Percentiles rank a stretch among this genome's conserved stretches.
Conservation (phyloP, 257 asterid species). For the Rubia yunnanensis region DNA sequence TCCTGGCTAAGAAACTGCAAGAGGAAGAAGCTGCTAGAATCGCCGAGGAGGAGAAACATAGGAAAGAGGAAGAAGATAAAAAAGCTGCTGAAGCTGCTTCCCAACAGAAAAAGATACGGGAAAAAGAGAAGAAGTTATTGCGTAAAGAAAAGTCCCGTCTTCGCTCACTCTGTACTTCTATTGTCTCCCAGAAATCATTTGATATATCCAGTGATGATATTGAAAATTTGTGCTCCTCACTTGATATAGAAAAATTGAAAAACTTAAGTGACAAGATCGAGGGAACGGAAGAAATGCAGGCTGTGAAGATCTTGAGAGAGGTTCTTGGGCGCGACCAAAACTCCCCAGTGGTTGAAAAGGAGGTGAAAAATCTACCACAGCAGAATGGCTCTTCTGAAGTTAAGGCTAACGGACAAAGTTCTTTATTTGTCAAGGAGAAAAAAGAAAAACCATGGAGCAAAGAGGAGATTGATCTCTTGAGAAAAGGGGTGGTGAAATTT, state of each 20-base stretch:
- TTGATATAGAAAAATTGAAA: constrained; percentile 66
- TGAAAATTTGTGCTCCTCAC: constrained; percentile 60
- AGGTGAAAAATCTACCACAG: constrained; percentile 20
- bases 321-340: constrained; percentile 34
- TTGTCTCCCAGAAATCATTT: constrained; percentile 42
- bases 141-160: constrained; percentile 84
- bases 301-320: constrained; percentile 43
- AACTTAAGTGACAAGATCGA: constrained; percentile 60
- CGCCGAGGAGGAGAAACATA: constrained; percentile 32
- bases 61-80: constrained; percentile 70
- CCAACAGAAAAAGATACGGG: constrained; percentile 62
- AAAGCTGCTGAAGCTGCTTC: constrained; percentile 81
- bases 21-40: constrained; percentile 18
- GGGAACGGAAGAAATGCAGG: constrained; percentile 43
- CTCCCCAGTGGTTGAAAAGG: constrained; percentile 34
- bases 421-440: constrained; percentile 37
- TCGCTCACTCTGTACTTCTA: constrained; percentile 50
- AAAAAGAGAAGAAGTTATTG: constrained; percentile 75
- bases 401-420: constrained; percentile 28
- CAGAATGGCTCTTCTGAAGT: constrained; percentile 48
- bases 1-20: constrained; percentile 38
- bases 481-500: constrained; percentile 78
- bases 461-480: constrained; percentile 88
- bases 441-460: constrained; percentile 66
- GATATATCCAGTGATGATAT: constrained; percentile 51